Conservation (phyloP, 2,329 filamentous ascomycete genomes). For the Erysiphe pulchra region DNA sequence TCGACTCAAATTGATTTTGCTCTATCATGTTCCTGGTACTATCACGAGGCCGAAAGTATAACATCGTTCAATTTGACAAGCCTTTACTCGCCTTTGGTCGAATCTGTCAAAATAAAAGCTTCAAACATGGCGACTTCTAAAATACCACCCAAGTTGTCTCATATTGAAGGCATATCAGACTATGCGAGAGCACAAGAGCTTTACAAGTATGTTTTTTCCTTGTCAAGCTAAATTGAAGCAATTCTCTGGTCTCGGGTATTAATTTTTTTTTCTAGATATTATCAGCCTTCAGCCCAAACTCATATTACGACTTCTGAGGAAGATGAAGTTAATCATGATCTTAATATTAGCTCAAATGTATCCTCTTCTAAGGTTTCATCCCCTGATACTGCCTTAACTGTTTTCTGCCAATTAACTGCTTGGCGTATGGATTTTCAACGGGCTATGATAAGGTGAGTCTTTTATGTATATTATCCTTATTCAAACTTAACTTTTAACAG, state of each 20-base stretch:
- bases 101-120: too few species aligned
- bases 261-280: slow-evolving; percentile 8
- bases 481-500: slow-evolving; percentile 8
- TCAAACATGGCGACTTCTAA: background rate
- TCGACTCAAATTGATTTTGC: too few species aligned
- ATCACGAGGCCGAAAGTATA: too few species aligned
- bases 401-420: slow-evolving; percentile 23
- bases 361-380: slow-evolving; percentile 12
- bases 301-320: background rate
- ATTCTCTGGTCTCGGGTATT: slow-evolving; percentile 1
- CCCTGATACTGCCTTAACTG: slow-evolving; percentile 20
- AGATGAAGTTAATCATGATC: slow-evolving; percentile 1
- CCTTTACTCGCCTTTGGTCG: too few species aligned
- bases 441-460: slow-evolving; percentile 18
- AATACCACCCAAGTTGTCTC: slow-evolving; percentile 3
- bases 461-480: background rate
- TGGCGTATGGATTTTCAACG: slow-evolving; percentile 22
- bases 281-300: slow-evolving; percentile 6
- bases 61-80: too few species aligned
- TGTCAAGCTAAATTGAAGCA: background rate
- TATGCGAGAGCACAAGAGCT: slow-evolving; percentile 12
- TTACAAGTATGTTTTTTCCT: slow-evolving; percentile 11
- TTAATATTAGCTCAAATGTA: slow-evolving; percentile 8
- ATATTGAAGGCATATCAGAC: slow-evolving; percentile 11
- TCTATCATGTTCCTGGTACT: too few species aligned